A percentile compares a stretch with the other conserved stretches of the same genome.
These are phyloP conservation scores for Condylostoma magnum DNA, from an alignment of 169 alveolate species.

Conservation along the genomic window DNA sequence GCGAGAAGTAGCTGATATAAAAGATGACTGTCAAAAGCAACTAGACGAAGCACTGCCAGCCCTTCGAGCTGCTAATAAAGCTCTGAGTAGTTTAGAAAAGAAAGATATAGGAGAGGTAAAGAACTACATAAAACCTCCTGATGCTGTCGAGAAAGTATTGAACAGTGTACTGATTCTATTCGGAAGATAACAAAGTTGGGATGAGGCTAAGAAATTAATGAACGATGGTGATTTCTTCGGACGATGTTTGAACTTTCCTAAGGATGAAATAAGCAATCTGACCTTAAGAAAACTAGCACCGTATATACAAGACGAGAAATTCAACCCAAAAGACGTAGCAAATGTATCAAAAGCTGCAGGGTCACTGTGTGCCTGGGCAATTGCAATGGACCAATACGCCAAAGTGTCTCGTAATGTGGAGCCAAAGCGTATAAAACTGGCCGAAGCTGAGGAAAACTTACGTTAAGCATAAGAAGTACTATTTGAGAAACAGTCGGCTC, in stretches of 20 bases:
- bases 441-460: constrained; percentile 79
- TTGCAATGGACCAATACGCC: constrained; percentile 88
- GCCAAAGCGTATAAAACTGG: constrained; percentile 86
- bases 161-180: constrained; percentile 85
- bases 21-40: constrained; percentile 84
- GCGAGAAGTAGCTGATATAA: constrained; percentile 82
- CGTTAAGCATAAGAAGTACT: constrained; percentile 78
- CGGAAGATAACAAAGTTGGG: constrained; percentile 87
- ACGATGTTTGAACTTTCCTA: constrained; percentile 69
- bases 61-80: constrained; percentile 85
- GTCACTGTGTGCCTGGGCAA: constrained; percentile 83
- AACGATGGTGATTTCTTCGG: constrained; percentile 79
- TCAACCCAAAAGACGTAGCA: constrained; percentile 68
- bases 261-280: constrained; percentile 71
- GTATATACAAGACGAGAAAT: constrained; percentile 74
- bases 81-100: constrained; percentile 87
- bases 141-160: constrained; percentile 81
- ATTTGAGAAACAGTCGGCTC: constrained; percentile 58
- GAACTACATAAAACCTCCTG: constrained; percentile 88
- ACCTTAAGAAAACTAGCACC: constrained; percentile 77
- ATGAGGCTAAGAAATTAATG: constrained; percentile 86
- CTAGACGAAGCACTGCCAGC: constrained; percentile 87
- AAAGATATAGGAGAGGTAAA: constrained; percentile 87
- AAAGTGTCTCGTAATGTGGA: constrained; percentile 82
- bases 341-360: constrained; percentile 86